A percentile compares a stretch with the other conserved stretches of the same genome.
phyloP scores from a whole-genome alignment of 1,284 basidiomycete species.

The Sanghuangporus sanghuang region DNA sequence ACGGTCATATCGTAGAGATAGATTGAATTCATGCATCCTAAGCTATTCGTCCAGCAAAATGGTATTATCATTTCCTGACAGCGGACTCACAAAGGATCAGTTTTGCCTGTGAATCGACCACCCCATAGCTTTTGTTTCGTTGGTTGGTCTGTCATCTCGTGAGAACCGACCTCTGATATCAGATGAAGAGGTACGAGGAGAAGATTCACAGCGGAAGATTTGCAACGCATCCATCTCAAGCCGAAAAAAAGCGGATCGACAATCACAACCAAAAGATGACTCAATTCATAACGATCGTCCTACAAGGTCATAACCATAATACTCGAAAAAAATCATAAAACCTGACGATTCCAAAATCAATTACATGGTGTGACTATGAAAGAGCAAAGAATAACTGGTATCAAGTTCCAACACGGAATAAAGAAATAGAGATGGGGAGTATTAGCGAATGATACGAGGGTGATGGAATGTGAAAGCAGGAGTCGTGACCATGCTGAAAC shows the following conservation, averaged over 20 bases:
- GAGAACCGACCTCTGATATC: too few relatives aligned
- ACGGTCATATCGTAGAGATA: conserved; percentile 92
- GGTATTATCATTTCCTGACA: conserved; percentile 9
- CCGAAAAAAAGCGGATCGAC: not conserved
- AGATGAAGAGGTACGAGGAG: too few relatives aligned
- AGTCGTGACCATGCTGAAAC: conserved; percentile 15
- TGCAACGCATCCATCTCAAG: not conserved
- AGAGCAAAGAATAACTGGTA: conserved; percentile 16
- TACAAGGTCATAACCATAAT: not conserved
- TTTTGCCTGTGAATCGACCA: conserved; percentile 86
- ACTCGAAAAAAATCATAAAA: conserved; percentile 3
- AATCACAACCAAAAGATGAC: not conserved
- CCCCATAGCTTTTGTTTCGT: conserved; percentile 84
- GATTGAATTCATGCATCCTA: conserved; percentile 95
- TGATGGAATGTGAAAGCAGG: conserved; percentile 19
- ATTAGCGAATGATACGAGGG: conserved; percentile 16
- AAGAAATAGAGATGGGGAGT: conserved; percentile 13
- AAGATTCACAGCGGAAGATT: too few relatives aligned
- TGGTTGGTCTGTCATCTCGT: conserved; percentile 47
- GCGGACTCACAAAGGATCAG: conserved; percentile 72
- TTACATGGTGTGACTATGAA: conserved; percentile 17
- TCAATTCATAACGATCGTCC: not conserved
- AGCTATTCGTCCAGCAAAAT: conserved; percentile 9
- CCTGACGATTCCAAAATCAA: conserved; percentile 11
- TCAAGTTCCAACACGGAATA: conserved; percentile 17